A percentile compares a stretch with the other conserved stretches of the same genome.
Evolutionary conservation across 2,329 filamentous ascomycete genomes (phyloP).

Genomic region (Fusarium sp.): DNA sequence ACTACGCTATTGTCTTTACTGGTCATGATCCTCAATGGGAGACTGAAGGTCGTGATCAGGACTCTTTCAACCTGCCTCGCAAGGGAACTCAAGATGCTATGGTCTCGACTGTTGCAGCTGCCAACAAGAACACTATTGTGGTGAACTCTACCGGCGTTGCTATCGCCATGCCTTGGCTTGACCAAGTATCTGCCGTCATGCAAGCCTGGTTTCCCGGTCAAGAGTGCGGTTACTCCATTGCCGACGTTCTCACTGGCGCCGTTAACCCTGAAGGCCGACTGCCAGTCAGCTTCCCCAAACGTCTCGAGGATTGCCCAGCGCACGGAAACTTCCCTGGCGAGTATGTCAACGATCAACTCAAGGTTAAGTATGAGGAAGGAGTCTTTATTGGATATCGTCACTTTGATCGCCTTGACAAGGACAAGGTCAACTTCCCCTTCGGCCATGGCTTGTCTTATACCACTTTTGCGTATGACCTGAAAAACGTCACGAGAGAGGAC

Average conservation of each 20-base stretch:
- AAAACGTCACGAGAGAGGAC: slow-evolving; percentile 47
- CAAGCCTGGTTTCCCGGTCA: slow-evolving; percentile 78
- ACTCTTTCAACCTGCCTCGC: slow-evolving; percentile 75
- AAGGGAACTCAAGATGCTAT: slow-evolving; percentile 64
- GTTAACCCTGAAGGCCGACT: slow-evolving; percentile 74
- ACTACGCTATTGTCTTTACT: slow-evolving; percentile 67
- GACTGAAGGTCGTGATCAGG: slow-evolving; percentile 73
- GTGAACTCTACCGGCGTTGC: slow-evolving; percentile 74
- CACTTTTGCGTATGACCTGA: slow-evolving; percentile 66
- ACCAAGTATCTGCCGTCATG: slow-evolving; percentile 66
- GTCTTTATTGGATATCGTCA: slow-evolving; percentile 76
- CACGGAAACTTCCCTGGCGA: slow-evolving; percentile 70
- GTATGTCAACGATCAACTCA: slow-evolving; percentile 34
- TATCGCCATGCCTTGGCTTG: slow-evolving; percentile 66
- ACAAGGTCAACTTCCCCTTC: slow-evolving; percentile 71
- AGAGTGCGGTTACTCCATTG: slow-evolving; percentile 75
- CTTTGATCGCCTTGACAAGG: slow-evolving; percentile 67
- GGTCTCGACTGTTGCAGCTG: slow-evolving; percentile 65
- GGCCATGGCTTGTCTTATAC: slow-evolving; percentile 77
- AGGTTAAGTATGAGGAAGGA: slow-evolving; percentile 73
- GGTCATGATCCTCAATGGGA: slow-evolving; percentile 66
- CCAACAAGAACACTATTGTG: slow-evolving; percentile 69
- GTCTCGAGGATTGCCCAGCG: slow-evolving; percentile 71
- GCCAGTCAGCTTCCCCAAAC: slow-evolving; percentile 70
- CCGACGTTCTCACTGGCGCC: slow-evolving; percentile 72